These are phyloP conservation scores for Strobilomyces echinocephalus DNA, from an alignment of 768 basidiomycete species.

Conservation along the genomic window DNA sequence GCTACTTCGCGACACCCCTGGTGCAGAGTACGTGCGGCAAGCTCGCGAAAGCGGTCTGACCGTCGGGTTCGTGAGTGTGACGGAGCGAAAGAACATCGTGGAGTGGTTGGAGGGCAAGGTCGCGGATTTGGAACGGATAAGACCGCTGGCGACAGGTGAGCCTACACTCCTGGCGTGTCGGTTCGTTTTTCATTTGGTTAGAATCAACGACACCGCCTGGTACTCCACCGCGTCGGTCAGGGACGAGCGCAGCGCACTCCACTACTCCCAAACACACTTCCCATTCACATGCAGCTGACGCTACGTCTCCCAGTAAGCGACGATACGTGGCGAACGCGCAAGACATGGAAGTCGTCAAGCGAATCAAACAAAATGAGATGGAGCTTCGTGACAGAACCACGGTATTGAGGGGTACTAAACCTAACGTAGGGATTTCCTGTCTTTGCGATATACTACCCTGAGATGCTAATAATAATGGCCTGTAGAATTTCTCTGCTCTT, in stretches of 20 bases:
- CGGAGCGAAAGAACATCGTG: constrained; percentile 79
- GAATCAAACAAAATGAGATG: constrained; percentile 67
- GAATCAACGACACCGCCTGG: constrained; percentile 4
- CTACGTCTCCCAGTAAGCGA: constrained; percentile 1
- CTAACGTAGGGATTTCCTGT: constrained; percentile 54
- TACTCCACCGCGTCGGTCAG: constrained; percentile 21
- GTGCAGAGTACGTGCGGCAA: constrained; percentile 87
- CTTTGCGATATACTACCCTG: not conserved
- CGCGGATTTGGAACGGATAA: constrained; percentile 24
- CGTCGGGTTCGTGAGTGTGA: constrained; percentile 76
- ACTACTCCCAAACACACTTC: constrained; percentile 20
- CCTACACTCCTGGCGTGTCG: not conserved
- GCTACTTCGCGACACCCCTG: constrained; percentile 64
- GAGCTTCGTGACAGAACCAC: constrained; percentile 79
- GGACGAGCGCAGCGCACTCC: constrained; percentile 15
- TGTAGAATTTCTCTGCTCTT: constrained; percentile 76
- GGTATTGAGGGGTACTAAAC: constrained; percentile 77
- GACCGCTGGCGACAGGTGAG: constrained; percentile 20
- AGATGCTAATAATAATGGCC: not conserved
- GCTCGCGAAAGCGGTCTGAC: constrained; percentile 70
- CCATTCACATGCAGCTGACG: constrained; percentile 12
- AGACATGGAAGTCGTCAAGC: constrained; percentile 84
- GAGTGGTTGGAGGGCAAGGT: constrained; percentile 75
- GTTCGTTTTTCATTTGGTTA: not conserved
- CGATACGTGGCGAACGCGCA: constrained; percentile 42